These are phyloP conservation scores for Acanthamoeba sp. DNA, from an alignment of 208 protist species.

Conservation along the genomic window DNA sequence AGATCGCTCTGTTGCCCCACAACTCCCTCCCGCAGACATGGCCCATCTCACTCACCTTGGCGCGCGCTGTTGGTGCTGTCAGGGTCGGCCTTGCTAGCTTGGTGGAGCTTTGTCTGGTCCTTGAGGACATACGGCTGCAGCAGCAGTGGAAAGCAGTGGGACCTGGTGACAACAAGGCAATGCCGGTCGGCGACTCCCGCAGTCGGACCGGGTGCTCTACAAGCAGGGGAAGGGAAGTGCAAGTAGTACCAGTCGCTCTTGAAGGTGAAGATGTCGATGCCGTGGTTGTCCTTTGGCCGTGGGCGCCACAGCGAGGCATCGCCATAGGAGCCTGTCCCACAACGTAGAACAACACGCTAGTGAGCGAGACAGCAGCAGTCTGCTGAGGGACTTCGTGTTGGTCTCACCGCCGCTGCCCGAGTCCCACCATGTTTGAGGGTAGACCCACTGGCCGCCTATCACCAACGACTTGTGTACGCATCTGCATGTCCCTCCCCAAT, in stretches of 20 bases:
- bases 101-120: background rate
- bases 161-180: no score
- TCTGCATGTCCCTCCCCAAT: background rate
- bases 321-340: background rate
- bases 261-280: background rate
- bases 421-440: slow-evolving; percentile 12
- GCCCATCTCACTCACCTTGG: no score
- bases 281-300: background rate
- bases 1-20: no score
- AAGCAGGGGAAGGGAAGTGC: no score
- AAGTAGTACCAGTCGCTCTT: slow-evolving; percentile 23
- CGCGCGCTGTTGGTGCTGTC: background rate
- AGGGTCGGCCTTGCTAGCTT: background rate
- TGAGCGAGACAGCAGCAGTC: no score
- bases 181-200: no score
- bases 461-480: slow-evolving; percentile 26
- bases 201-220: no score
- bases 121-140: background rate
- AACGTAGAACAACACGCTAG: no score
- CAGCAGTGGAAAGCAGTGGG: background rate
- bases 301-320: background rate
- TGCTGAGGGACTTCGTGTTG: no score
- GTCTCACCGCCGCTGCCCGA: slow-evolving; percentile 7
- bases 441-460: background rate
- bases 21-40: no score